Percentiles rank a stretch among this genome's conserved stretches.
These are phyloP conservation scores for Stylonectria norvegica DNA, from an alignment of 2,329 filamentous ascomycete species.

Conservation along the genomic window DNA sequence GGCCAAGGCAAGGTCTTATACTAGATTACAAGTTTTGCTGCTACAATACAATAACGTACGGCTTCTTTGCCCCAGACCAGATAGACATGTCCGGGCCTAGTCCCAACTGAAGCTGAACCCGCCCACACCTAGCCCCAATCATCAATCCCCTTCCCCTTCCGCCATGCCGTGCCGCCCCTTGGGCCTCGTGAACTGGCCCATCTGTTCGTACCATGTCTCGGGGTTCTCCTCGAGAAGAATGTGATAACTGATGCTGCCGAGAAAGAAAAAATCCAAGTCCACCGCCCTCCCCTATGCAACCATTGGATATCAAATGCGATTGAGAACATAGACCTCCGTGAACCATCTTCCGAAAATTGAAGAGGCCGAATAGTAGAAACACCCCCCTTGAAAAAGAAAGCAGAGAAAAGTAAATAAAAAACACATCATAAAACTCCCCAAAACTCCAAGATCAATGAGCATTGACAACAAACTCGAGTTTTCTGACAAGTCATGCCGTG, in stretches of 20 bases:
- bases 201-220: background rate
- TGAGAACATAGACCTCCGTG: no score
- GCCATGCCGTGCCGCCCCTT: background rate
- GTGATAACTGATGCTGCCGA: conserved; percentile 9
- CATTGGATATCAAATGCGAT: conserved; percentile 4
- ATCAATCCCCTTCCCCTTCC: background rate
- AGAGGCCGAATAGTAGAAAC: no score
- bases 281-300: background rate
- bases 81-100: background rate
- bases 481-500: conserved; percentile 3
- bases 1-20: conserved; percentile 4
- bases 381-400: conserved; percentile 3
- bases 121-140: background rate
- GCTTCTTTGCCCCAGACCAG: conserved; percentile 1
- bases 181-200: background rate
- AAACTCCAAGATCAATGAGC: no score
- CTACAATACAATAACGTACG: conserved; percentile 10
- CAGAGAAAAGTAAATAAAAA: background rate
- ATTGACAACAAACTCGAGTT: conserved; percentile 5
- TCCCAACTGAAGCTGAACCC: background rate
- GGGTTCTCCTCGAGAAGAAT: conserved; percentile 1
- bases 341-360: no score
- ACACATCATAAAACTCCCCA: conserved; percentile 5
- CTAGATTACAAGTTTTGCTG: conserved; percentile 17
- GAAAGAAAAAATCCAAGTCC: background rate